These are phyloP conservation scores for Termitomyces sp. DNA, from an alignment of 768 basidiomycete species.

Conservation along the genomic window DNA sequence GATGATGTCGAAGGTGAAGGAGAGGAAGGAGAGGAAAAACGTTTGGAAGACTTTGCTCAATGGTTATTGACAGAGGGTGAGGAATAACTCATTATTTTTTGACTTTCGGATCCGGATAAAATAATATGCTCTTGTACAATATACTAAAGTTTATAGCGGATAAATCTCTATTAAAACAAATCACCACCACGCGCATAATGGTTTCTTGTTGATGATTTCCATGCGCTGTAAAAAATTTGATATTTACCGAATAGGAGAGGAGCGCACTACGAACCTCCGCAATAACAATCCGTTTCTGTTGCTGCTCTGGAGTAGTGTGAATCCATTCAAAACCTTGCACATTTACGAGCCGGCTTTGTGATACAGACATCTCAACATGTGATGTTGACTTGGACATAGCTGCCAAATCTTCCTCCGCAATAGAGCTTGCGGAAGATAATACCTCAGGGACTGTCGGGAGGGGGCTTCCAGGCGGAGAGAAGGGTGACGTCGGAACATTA, in stretches of 20 bases:
- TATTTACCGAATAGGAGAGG: background rate
- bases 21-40: conserved; percentile 76
- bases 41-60: conserved; percentile 82
- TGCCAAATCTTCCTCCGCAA: conserved; percentile 68
- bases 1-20: conserved; percentile 63
- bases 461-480: conserved; percentile 61
- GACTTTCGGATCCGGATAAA: background rate
- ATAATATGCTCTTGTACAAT: conserved; percentile 17
- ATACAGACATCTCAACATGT: conserved; percentile 54
- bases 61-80: conserved; percentile 87
- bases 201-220: conserved; percentile 66
- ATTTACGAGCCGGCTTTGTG: conserved; percentile 32
- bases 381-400: conserved; percentile 77
- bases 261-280: conserved; percentile 51
- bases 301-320: conserved; percentile 30
- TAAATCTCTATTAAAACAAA: conserved; percentile 16
- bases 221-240: conserved; percentile 47
- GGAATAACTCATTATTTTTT: conserved; percentile 22
- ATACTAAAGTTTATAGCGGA: conserved; percentile 20
- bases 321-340: conserved; percentile 47
- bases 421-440: conserved; percentile 48
- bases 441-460: conserved; percentile 57
- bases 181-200: conserved; percentile 73
- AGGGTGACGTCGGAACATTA: conserved; percentile 37
- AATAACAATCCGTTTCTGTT: conserved; percentile 58